phyloP scores from a whole-genome alignment of 371 early-diverging fungal species.

The Mortierella sp. region DNA sequence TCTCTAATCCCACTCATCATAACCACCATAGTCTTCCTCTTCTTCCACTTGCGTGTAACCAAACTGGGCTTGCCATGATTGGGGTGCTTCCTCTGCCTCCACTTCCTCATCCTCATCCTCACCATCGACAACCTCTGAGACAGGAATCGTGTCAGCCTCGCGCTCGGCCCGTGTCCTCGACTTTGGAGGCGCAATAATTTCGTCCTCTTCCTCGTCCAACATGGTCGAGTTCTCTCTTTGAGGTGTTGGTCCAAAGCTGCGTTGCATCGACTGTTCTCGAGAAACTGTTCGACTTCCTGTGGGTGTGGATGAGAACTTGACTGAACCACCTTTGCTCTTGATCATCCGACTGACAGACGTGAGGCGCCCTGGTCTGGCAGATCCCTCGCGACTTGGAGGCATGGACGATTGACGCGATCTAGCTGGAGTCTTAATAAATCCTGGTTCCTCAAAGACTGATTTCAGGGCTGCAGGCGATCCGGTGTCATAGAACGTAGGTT shows the following conservation, averaged over 20 bases:
- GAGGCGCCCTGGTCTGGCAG: slow-evolving; percentile 41
- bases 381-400: slow-evolving; percentile 47
- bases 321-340: slow-evolving; percentile 41
- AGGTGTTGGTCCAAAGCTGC: slow-evolving; percentile 19
- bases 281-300: slow-evolving; percentile 58
- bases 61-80: slow-evolving; percentile 55
- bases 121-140: slow-evolving; percentile 30
- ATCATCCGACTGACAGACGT: slow-evolving; percentile 47
- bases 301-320: slow-evolving; percentile 39
- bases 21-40: slow-evolving; percentile 51
- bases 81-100: slow-evolving; percentile 59
- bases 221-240: slow-evolving; percentile 18
- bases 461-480: slow-evolving; percentile 41
- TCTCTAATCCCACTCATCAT: slow-evolving; percentile 54
- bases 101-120: slow-evolving; percentile 57
- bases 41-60: slow-evolving; percentile 53
- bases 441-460: slow-evolving; percentile 54
- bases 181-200: slow-evolving; percentile 55
- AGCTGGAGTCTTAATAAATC: slow-evolving; percentile 32
- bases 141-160: slow-evolving; percentile 59
- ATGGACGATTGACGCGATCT: slow-evolving; percentile 50
- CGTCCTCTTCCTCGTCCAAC: slow-evolving; percentile 35
- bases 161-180: slow-evolving; percentile 57
- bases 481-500: slow-evolving; percentile 15
- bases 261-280: slow-evolving; percentile 59